Evolutionary conservation across 805 yeast genomes (phyloP).

Genomic region (Ogataea polymorpha): DNA sequence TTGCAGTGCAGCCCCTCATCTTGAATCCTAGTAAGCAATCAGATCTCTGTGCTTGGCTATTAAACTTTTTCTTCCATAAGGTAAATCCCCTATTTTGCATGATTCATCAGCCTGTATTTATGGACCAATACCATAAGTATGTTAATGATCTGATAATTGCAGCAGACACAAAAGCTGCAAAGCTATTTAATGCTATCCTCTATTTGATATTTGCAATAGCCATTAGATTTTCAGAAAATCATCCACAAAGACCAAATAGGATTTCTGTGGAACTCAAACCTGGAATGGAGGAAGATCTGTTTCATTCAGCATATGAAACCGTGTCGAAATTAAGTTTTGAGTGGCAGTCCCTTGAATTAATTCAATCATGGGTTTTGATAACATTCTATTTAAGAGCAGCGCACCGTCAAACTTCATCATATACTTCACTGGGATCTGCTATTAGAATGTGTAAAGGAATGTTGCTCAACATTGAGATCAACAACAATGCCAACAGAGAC

Average conservation of each 20-base stretch:
- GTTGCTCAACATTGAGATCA: neutral
- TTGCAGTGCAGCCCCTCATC: neutral
- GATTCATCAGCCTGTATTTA: constrained; percentile 2
- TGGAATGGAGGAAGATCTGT: constrained; percentile 35
- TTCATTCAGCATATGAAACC: constrained; percentile 38
- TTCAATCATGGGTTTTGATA: constrained; percentile 48
- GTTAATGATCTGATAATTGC: constrained; percentile 5
- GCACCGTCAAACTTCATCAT: constrained; percentile 19
- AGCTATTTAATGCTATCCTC: constrained; percentile 50
- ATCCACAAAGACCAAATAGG: constrained; percentile 10
- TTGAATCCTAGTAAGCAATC: neutral
- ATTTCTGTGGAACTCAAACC: constrained; percentile 22
- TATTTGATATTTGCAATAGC: constrained; percentile 48
- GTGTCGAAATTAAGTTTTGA: constrained; percentile 42
- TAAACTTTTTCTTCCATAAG: neutral
- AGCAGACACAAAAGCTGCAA: constrained; percentile 26
- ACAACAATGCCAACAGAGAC: neutral
- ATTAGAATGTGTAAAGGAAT: neutral
- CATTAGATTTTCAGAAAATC: constrained; percentile 48
- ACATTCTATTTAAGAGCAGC: constrained; percentile 42
- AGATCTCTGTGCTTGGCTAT: neutral
- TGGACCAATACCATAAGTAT: constrained; percentile 2
- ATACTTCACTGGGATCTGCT: neutral
- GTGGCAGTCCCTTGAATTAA: constrained; percentile 50
- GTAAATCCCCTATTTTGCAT: constrained; percentile 6